A percentile compares a stretch with the other conserved stretches of the same genome.
Conservation (phyloP, 441 rosid genomes). For the Populus hybrid region DNA sequence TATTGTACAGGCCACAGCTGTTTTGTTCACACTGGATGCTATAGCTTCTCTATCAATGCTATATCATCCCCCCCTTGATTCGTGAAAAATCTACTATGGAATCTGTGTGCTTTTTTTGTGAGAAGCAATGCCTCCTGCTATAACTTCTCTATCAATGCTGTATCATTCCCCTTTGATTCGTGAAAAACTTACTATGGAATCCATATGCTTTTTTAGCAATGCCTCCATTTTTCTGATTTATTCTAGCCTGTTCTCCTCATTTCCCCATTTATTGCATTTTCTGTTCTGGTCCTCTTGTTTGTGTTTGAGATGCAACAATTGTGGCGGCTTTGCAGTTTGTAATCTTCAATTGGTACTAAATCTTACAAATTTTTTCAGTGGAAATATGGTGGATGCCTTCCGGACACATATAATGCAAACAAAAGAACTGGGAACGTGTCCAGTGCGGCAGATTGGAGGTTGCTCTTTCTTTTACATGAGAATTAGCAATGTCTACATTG, state of each 20-base stretch:
- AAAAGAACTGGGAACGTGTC: slow-evolving; percentile 93
- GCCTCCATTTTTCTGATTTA: not conserved
- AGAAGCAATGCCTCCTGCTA: not conserved
- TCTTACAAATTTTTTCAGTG: slow-evolving; percentile 36
- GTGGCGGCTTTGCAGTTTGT: slow-evolving; percentile 1
- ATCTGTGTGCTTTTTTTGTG: not conserved
- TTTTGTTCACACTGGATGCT: not conserved
- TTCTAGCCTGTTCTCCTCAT: not conserved
- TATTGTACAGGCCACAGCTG: too few species aligned
- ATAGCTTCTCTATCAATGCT: not conserved
- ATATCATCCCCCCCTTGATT: not conserved
- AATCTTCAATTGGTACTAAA: slow-evolving; percentile 1
- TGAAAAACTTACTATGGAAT: not conserved
- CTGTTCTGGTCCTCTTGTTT: not conserved
- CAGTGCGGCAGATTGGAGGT: slow-evolving; percentile 96
- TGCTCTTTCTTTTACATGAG: slow-evolving; percentile 96
- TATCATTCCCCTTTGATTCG: too few species aligned
- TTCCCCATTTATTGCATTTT: not conserved
- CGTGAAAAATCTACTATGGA: not conserved
- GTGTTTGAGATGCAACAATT: not conserved
- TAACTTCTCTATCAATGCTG: not conserved
- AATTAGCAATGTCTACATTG: slow-evolving; percentile 95
- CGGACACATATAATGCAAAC: slow-evolving; percentile 96
- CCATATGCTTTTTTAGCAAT: not conserved
- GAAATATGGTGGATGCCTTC: slow-evolving; percentile 98